phyloP scores from a whole-genome alignment of 2,329 filamentous ascomycete species.

The Colletotrichum sp. region DNA sequence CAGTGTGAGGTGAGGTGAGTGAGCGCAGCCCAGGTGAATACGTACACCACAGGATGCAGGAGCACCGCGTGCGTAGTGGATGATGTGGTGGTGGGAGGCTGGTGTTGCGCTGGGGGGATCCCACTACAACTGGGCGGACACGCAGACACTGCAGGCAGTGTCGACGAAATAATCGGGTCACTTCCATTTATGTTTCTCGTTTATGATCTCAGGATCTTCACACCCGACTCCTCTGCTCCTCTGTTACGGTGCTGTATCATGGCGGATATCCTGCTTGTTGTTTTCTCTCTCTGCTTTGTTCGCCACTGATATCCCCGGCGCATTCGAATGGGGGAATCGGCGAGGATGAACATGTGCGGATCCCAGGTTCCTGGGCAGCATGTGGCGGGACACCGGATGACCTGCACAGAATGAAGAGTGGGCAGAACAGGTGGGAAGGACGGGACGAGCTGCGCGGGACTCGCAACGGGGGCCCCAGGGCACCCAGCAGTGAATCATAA shows the following conservation, averaged over 20 bases:
- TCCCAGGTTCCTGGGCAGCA: not conserved
- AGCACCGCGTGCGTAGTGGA: constrained; percentile 9
- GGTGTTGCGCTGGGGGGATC: constrained; percentile 12
- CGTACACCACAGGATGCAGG: not conserved
- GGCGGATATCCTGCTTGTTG: not conserved
- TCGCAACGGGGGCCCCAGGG: not conserved
- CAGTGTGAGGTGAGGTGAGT: not conserved
- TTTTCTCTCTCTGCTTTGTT: not conserved
- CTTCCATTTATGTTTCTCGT: not conserved
- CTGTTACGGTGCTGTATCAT: not conserved
- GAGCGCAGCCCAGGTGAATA: not conserved
- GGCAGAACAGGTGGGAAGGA: constrained; percentile 18
- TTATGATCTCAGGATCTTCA: not conserved
- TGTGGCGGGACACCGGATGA: not conserved
- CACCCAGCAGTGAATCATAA: constrained; percentile 5
- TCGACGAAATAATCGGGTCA: not conserved
- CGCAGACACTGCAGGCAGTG: not conserved
- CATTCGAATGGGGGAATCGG: not conserved
- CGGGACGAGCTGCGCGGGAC: not conserved
- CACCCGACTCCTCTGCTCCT: not conserved
- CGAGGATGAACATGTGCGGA: not conserved
- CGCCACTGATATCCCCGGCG: not conserved
- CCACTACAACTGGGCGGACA: constrained; percentile 8
- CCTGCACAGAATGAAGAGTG: not conserved
- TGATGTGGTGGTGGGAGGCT: constrained; percentile 12